phyloP scores from a whole-genome alignment of 73 alveolate species.

The Paraurostyla sp. region DNA sequence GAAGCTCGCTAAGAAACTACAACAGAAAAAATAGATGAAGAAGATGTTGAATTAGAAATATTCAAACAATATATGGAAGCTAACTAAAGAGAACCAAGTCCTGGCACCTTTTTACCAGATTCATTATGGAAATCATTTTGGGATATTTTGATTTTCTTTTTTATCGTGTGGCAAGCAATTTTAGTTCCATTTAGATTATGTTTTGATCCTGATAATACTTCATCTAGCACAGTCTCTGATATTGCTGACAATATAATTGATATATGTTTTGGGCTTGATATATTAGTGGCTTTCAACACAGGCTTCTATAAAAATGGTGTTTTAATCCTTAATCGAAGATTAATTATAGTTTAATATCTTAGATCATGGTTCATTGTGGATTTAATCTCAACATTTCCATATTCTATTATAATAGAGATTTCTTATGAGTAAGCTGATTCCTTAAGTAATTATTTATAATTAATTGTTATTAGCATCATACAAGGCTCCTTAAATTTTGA shows the following conservation, averaged over 20 bases:
- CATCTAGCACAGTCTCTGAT: background rate
- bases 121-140: constrained; percentile 44
- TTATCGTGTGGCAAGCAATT: constrained; percentile 64
- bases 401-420: background rate
- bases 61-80: constrained; percentile 20
- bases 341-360: background rate
- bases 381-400: background rate
- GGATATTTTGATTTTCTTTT: constrained; percentile 64
- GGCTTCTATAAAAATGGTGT: constrained; percentile 62
- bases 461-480: background rate
- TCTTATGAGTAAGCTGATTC: background rate
- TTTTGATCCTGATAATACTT: constrained; percentile 37
- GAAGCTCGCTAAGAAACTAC: no score
- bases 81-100: constrained; percentile 20
- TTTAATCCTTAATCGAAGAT: background rate
- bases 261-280: constrained; percentile 60
- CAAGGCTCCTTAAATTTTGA: constrained; percentile 50
- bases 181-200: constrained; percentile 68
- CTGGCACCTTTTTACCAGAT: constrained; percentile 61
- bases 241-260: constrained; percentile 57
- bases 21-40: constrained; percentile 39
- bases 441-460: background rate
- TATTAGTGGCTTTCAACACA: constrained; percentile 50
- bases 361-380: constrained; percentile 42
- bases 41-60: constrained; percentile 36